phyloP scores from a whole-genome alignment of 257 asterid genomes.

The Penstemon barbatus region DNA sequence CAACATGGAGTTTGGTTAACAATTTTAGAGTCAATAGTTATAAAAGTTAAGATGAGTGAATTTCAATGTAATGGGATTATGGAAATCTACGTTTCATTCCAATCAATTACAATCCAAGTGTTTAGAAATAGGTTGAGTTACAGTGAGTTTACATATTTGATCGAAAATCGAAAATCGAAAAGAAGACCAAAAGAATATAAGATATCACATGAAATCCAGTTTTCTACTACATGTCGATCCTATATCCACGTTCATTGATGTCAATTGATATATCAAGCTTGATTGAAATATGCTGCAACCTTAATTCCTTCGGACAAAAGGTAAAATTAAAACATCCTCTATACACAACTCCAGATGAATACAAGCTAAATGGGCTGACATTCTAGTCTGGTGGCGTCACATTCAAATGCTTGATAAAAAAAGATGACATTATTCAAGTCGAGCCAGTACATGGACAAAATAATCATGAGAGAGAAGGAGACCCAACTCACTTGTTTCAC shows the following conservation, averaged over 20 bases:
- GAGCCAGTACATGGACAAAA: constrained; percentile 5
- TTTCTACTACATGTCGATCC: neutral
- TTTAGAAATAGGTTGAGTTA: too few species aligned
- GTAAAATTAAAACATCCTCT: neutral
- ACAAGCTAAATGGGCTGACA: neutral
- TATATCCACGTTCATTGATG: too few species aligned
- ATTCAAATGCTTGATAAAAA: constrained; percentile 22
- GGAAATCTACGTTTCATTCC: too few species aligned
- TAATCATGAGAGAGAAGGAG: constrained; percentile 2
- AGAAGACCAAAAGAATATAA: too few species aligned
- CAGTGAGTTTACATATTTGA: too few species aligned
- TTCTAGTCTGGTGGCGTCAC: constrained; percentile 10
- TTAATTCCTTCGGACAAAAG: neutral
- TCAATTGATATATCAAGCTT: too few species aligned
- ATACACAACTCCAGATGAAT: constrained; percentile 16
- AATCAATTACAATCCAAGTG: too few species aligned
- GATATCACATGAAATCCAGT: neutral
- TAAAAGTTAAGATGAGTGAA: neutral
- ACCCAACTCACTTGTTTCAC: constrained; percentile 69
- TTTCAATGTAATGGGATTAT: too few species aligned
- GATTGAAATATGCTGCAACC: neutral
- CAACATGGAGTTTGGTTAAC: neutral
- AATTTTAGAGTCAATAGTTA: neutral
- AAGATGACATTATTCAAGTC: neutral
- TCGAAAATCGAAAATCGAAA: too few species aligned